These are phyloP conservation scores for Mentha longifolia DNA, from an alignment of 257 asterid species.

Conservation along the genomic window DNA sequence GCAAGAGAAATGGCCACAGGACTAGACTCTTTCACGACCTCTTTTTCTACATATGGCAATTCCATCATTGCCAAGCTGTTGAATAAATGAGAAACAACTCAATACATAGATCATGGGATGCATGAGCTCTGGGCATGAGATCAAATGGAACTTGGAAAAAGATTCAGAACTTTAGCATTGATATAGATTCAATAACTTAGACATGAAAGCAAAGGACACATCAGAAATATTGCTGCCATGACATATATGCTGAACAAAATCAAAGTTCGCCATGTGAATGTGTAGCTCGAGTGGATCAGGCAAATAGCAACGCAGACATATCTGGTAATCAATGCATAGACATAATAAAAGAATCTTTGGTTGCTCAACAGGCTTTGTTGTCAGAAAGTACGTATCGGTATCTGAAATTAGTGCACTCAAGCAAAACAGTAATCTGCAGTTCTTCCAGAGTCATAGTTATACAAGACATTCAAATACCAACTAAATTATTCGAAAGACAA, in stretches of 20 bases:
- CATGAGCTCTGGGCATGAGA: constrained; percentile 19
- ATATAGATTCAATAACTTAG: background rate
- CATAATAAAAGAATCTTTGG: background rate
- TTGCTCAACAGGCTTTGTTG: background rate
- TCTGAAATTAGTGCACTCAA: background rate
- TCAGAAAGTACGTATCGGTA: background rate
- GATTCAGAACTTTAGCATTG: constrained; percentile 3
- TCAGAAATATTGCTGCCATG: constrained; percentile 13
- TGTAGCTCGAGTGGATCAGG: background rate
- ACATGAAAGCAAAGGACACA: background rate
- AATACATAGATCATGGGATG: constrained; percentile 23
- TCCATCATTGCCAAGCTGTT: constrained; percentile 60
- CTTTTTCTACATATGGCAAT: constrained; percentile 60
- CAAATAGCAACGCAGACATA: background rate
- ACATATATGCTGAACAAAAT: background rate
- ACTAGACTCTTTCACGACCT: constrained; percentile 67
- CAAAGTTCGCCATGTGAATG: background rate
- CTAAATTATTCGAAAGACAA: background rate
- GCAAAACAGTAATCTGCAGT: background rate
- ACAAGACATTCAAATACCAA: background rate
- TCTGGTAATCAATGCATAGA: background rate
- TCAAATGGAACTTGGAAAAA: constrained; percentile 15
- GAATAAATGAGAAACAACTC: constrained; percentile 22
- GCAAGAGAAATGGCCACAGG: constrained; percentile 89
- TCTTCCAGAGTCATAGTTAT: background rate